A percentile compares a stretch with the other conserved stretches of the same genome.
phyloP scores from a whole-genome alignment of 257 asterid species.

The Solanum neorickii region DNA sequence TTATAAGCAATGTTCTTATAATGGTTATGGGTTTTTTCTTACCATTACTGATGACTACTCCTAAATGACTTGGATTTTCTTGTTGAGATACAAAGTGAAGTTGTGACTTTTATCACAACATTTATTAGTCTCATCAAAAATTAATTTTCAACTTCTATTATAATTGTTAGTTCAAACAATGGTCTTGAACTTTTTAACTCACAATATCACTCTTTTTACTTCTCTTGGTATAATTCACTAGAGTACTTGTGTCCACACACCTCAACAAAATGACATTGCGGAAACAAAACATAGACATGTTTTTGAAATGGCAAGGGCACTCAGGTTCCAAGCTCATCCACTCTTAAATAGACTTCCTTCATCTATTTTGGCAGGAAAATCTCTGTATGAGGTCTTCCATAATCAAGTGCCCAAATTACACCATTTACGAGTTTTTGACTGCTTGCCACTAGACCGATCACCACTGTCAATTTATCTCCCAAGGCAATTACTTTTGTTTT shows the following conservation, averaged over 20 bases:
- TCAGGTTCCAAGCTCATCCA: background rate
- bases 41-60: no score
- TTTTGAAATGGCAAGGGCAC: background rate
- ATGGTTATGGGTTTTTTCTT: background rate
- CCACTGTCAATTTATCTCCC: background rate
- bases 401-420: background rate
- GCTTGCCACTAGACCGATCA: background rate
- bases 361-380: background rate
- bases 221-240: background rate
- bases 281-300: background rate
- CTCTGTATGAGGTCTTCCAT: background rate
- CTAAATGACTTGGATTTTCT: background rate
- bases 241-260: background rate
- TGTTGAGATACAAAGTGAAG: background rate
- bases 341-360: background rate
- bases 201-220: background rate
- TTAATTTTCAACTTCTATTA: no score
- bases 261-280: background rate
- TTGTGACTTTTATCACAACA: background rate
- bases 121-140: background rate
- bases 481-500: background rate
- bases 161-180: no score
- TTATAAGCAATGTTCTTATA: background rate
- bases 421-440: background rate
- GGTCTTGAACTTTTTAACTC: background rate